Percentiles rank a stretch among this genome's conserved stretches.
Conservation (phyloP, 345 rosid species). For the Eucalyptus marginata region DNA sequence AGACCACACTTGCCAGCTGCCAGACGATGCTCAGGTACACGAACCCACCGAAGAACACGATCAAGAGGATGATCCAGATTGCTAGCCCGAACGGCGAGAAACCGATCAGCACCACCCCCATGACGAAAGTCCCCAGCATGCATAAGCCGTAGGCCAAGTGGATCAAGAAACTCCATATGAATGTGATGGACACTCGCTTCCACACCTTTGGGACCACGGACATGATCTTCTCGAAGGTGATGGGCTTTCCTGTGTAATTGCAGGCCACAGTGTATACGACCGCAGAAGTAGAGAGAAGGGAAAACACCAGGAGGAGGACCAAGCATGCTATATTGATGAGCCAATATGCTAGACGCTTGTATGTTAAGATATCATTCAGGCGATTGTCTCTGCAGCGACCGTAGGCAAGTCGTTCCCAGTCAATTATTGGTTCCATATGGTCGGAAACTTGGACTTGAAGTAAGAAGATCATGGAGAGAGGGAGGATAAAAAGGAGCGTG, state of each 20-base stretch:
- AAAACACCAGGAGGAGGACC: slow-evolving; percentile 20
- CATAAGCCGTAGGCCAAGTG: slow-evolving; percentile 3
- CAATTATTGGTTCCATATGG: background rate
- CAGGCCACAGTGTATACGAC: slow-evolving; percentile 35
- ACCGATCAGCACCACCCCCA: background rate
- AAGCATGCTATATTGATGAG: slow-evolving; percentile 19
- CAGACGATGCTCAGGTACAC: slow-evolving; percentile 23
- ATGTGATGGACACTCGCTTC: slow-evolving; percentile 40
- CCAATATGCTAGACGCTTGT: background rate
- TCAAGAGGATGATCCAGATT: background rate
- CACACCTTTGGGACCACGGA: slow-evolving; percentile 36
- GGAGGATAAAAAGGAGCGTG: slow-evolving; percentile 28
- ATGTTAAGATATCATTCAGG: background rate
- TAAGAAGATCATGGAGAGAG: slow-evolving; percentile 27
- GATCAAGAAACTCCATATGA: slow-evolving; percentile 14
- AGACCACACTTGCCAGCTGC: slow-evolving; percentile 41
- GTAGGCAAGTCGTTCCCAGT: background rate
- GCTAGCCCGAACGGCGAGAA: background rate
- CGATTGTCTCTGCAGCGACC: fast-evolving
- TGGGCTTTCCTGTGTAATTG: slow-evolving; percentile 16
- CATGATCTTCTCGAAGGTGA: slow-evolving; percentile 18
- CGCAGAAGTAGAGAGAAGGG: slow-evolving; percentile 34
- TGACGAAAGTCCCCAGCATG: background rate
- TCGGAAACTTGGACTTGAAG: slow-evolving; percentile 17
- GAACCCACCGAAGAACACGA: slow-evolving; percentile 3